Conservation (phyloP, 2,329 filamentous ascomycete genomes). For the Amauroascus verrucosus region DNA sequence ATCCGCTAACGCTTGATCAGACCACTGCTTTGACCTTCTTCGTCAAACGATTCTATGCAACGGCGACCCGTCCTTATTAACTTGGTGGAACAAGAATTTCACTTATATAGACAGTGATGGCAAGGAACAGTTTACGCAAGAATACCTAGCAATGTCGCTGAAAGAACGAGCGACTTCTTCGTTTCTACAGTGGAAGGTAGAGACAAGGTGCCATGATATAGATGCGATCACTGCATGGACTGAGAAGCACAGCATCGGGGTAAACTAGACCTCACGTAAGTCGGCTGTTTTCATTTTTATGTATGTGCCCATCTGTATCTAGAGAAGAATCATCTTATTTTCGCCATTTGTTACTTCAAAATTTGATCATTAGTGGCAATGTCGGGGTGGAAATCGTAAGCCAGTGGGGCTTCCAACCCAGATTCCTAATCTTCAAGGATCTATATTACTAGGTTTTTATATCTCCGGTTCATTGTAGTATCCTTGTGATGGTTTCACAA, state of each 20-base stretch:
- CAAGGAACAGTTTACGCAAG: slow-evolving; percentile 7
- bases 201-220: slow-evolving; percentile 12
- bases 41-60: slow-evolving; percentile 16
- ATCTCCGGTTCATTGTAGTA: too few species aligned
- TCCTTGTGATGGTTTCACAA: too few species aligned
- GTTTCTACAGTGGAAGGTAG: slow-evolving; percentile 14
- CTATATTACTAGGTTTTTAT: too few species aligned
- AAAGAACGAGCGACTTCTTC: slow-evolving; percentile 7
- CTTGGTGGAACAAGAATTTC: slow-evolving; percentile 16
- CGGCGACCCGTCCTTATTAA: slow-evolving; percentile 13
- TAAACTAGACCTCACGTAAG: neutral
- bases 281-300: neutral
- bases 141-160: slow-evolving; percentile 11
- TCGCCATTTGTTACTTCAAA: too few species aligned
- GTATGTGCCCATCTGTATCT: neutral
- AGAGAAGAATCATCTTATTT: neutral
- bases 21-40: slow-evolving; percentile 17
- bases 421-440: too few species aligned
- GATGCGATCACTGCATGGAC: slow-evolving; percentile 14
- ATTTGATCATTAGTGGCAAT: too few species aligned
- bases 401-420: too few species aligned
- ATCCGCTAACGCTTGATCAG: slow-evolving; percentile 1
- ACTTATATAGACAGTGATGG: slow-evolving; percentile 10
- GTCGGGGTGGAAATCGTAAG: too few species aligned
- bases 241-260: neutral